Conservation (phyloP, 495 filamentous ascomycete species). For the Penicillium bovifimosum region DNA sequence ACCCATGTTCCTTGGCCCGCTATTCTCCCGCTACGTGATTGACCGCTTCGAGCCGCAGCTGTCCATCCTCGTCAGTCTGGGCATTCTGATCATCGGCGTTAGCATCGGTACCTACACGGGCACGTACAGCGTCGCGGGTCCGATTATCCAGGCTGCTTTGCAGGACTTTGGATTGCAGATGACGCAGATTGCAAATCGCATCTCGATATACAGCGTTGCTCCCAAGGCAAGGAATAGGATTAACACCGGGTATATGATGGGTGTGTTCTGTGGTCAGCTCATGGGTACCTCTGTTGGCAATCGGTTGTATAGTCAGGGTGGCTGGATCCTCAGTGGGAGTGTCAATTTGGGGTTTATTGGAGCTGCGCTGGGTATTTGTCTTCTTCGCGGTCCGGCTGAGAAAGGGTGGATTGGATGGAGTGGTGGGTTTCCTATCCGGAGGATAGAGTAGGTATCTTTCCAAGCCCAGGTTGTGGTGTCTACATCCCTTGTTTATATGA, state of each 20-base stretch:
- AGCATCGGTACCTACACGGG: conserved; percentile 66
- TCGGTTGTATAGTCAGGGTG: conserved; percentile 58
- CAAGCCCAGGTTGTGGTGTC: no score
- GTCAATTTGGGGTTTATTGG: conserved; percentile 63
- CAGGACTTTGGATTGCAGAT: conserved; percentile 72
- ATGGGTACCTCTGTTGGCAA: conserved; percentile 71
- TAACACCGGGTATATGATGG: conserved; percentile 81
- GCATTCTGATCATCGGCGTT: conserved; percentile 55
- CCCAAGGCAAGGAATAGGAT: conserved; percentile 68
- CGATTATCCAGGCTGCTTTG: conserved; percentile 67
- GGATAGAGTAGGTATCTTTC: neutral
- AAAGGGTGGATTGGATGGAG: conserved; percentile 71
- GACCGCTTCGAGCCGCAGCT: conserved; percentile 61
- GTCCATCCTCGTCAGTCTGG: conserved; percentile 57
- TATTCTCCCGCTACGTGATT: conserved; percentile 66
- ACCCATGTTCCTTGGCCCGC: conserved; percentile 58
- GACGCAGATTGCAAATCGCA: conserved; percentile 68
- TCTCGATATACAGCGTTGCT: conserved; percentile 64
- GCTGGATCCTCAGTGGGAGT: conserved; percentile 65
- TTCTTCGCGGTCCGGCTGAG: conserved; percentile 62
- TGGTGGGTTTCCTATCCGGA: conserved; percentile 42
- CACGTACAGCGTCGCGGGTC: conserved; percentile 60
- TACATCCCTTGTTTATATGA: neutral
- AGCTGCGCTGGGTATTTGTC: conserved; percentile 51
- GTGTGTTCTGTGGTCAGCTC: conserved; percentile 68